A percentile compares a stretch with the other conserved stretches of the same genome.
These are phyloP conservation scores for Vachellia collinsii DNA, from an alignment of 306 rosid genomes.

Conservation along the genomic window DNA sequence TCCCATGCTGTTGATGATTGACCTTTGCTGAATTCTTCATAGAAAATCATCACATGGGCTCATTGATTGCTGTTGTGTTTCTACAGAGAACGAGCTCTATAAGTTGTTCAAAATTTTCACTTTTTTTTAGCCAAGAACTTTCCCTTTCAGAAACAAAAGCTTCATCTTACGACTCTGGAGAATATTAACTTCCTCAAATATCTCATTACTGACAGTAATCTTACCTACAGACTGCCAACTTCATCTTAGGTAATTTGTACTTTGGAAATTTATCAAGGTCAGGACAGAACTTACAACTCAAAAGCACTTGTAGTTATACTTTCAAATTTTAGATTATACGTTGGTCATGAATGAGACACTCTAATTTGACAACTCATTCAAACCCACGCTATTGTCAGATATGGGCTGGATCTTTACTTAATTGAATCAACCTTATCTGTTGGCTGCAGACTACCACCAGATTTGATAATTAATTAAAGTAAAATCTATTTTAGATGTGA, in stretches of 20 bases:
- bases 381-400: background rate
- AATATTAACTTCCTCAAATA: background rate
- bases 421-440: too few species aligned
- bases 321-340: background rate
- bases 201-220: background rate
- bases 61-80: constrained; percentile 6
- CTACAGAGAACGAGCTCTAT: background rate
- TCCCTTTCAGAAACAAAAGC: background rate
- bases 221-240: background rate
- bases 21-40: too few species aligned
- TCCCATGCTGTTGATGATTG: too few species aligned
- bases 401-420: background rate
- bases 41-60: background rate
- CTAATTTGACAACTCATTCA: background rate
- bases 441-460: background rate
- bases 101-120: background rate
- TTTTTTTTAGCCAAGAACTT: background rate
- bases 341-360: background rate
- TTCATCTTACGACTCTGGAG: background rate
- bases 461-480: constrained; percentile 2
- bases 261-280: background rate
- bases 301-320: background rate
- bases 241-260: background rate
- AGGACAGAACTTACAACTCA: background rate
- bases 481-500: constrained; percentile 25